Conservation (phyloP, 2,329 filamentous ascomycete genomes). For the Colletotrichum gigasporum region DNA sequence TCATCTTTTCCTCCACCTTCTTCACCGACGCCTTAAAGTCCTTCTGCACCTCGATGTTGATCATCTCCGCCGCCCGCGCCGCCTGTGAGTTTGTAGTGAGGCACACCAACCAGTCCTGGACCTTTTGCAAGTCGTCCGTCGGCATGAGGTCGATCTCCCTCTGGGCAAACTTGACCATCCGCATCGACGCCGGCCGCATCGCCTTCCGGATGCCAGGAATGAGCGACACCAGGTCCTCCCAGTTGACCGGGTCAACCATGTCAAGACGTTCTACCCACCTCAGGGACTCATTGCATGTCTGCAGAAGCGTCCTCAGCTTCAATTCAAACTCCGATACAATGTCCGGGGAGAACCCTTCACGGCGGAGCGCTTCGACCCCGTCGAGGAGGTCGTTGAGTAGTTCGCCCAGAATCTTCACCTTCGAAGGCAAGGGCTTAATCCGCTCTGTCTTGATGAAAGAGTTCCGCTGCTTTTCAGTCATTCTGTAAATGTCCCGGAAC, state of each 20-base stretch:
- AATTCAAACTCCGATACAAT: neutral
- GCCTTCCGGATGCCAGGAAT: conserved; percentile 7
- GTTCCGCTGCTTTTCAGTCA: neutral
- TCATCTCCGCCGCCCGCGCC: neutral
- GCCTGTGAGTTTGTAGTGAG: too few relatives aligned
- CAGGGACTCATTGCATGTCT: neutral
- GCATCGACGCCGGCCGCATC: neutral
- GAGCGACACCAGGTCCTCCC: neutral
- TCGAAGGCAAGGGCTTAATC: too few relatives aligned
- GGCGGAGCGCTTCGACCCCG: neutral
- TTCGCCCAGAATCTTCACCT: neutral
- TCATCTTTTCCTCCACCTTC: too few relatives aligned
- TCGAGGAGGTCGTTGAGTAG: neutral
- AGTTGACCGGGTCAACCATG: conserved; percentile 3
- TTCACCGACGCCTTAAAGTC: too few relatives aligned
- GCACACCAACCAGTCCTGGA: neutral
- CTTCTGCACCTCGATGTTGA: neutral
- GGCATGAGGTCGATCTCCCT: conserved; percentile 19
- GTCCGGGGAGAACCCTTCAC: too few relatives aligned
- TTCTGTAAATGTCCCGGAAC: conserved; percentile 11
- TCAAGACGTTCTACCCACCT: neutral
- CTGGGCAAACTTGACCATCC: conserved; percentile 12
- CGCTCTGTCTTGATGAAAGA: neutral
- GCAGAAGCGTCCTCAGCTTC: neutral
- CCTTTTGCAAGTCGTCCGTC: neutral